phyloP scores from a whole-genome alignment of 805 yeast genomes.

The Barnettozyma siamensis region DNA sequence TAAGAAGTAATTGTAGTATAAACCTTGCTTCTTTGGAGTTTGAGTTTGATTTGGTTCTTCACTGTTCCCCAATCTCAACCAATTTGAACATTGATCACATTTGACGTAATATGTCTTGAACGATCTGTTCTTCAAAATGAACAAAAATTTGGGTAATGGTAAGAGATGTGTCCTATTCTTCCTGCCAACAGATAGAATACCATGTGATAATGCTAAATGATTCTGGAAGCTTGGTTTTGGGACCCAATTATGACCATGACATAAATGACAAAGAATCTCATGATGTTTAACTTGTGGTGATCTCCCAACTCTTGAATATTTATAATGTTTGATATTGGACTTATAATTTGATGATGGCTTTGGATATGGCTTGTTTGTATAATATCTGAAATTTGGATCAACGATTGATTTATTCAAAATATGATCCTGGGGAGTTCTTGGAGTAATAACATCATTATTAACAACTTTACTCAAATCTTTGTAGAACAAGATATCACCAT shows the following conservation, averaged over 20 bases:
- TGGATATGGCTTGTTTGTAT: conserved; percentile 17
- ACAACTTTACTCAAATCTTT: conserved; percentile 7
- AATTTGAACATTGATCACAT: conserved; percentile 17
- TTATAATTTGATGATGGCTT: conserved; percentile 8
- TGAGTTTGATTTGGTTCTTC: background rate
- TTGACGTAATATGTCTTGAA: conserved; percentile 12
- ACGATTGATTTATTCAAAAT: conserved; percentile 5
- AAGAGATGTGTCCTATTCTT: conserved; percentile 5
- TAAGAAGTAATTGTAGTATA: conserved; percentile 20
- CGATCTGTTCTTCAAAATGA: conserved; percentile 7
- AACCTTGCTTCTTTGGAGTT: conserved; percentile 11
- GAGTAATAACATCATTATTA: conserved; percentile 13
- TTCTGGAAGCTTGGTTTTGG: conserved; percentile 8
- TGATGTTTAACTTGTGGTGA: background rate
- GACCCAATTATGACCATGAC: conserved; percentile 24
- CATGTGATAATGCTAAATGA: conserved; percentile 24
- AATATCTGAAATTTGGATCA: conserved; percentile 7
- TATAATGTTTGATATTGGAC: conserved; percentile 4
- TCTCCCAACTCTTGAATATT: conserved; percentile 11
- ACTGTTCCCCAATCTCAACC: conserved; percentile 20
- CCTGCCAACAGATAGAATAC: conserved; percentile 11
- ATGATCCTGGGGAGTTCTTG: conserved; percentile 21
- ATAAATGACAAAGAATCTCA: conserved; percentile 23
- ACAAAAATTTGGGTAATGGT: conserved; percentile 16
- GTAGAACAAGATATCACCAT: conserved; percentile 14